Base-by-base conservation (phyloP, 2,329 filamentous ascomycete genomes). In the Exophiala dermatitidis region DNA sequence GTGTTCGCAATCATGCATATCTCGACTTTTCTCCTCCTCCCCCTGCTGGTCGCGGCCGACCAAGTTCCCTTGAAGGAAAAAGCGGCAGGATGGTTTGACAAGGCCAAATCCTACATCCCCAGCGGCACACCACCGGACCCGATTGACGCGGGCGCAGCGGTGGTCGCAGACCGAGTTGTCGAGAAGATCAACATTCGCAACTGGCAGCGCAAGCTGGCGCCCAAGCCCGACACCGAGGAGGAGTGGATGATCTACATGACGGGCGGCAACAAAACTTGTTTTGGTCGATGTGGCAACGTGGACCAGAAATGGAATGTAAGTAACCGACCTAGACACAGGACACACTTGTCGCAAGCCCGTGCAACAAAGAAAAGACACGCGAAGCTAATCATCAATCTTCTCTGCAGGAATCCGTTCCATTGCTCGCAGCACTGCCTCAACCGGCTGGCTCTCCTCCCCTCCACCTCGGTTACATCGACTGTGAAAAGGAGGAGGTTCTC, bases 231-330 rank as follows among this genome's bases (percentile, higher is more conserved):
- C 56, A 70, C 67, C 42, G 78, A 73, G 63, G 78, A 74, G n/a
- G 65, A 64, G 42, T 84, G 79, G 80, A 69, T 82, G 60, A 67
- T 85, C 48, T 83, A 74, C 65, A 67, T 82, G 42, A 83, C 80
- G 3, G 82, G 82, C 55, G 81, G 80, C 42, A 84, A 85, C 71
- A 78, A 77, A 67, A 82, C 79, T 36, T 85, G 82, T 71, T 82
- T 76, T 62, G 81, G 81, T 58, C 68, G 75, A 57, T 85, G 82
- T 67, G 73, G 64, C 31, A 71, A 69, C 42, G 73, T 77, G 8
- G 77, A 82, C 49, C 73, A 73, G 62, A 77, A 77, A 4, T 77
- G 72, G 67, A 73, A 75, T 59, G 73, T 75, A 66, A 64, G 71
- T 10, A 28, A 8, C 52, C n/a, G 5, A 7, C 26, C 6, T 19